A percentile compares a stretch with the other conserved stretches of the same genome.
Conservation (phyloP, 108 stramenopile genomes). For the Cyclotella choctawhatcheeana region DNA sequence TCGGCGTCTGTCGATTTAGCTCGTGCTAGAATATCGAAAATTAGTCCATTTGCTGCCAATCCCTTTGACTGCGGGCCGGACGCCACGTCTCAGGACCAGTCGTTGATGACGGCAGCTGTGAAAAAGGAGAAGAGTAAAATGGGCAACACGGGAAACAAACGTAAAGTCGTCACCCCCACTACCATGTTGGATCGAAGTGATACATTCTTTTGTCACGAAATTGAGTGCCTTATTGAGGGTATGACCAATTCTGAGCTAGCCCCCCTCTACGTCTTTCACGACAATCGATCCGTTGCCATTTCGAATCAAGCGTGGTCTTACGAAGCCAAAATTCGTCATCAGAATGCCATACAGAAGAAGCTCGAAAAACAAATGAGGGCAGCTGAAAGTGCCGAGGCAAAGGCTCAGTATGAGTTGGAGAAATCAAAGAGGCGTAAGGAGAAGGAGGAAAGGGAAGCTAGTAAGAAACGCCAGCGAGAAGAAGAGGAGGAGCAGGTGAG, state of each 20-base stretch:
- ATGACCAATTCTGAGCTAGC: conserved; percentile 80
- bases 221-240: conserved; percentile 80
- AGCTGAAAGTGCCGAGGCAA: conserved; percentile 51
- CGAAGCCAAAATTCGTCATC: conserved; percentile 58
- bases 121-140: conserved; percentile 81
- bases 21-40: conserved; percentile 57
- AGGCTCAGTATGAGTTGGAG: background rate
- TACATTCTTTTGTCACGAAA: conserved; percentile 79
- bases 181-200: conserved; percentile 73
- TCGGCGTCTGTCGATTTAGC: conserved; percentile 56
- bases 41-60: conserved; percentile 73
- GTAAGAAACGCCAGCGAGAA: conserved; percentile 66
- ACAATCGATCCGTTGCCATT: conserved; percentile 53
- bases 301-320: conserved; percentile 63
- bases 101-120: conserved; percentile 73
- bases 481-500: conserved; percentile 70
- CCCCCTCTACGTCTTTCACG: conserved; percentile 65
- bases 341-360: conserved; percentile 56
- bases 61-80: conserved; percentile 61
- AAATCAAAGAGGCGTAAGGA: conserved; percentile 51
- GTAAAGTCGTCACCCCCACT: conserved; percentile 72
- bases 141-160: conserved; percentile 85
- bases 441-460: conserved; percentile 64
- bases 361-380: conserved; percentile 42
- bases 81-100: conserved; percentile 51